Evolutionary conservation across 1,139 yeast species (phyloP).

Genomic region (Hemisphaericaspora xylanilytica): DNA sequence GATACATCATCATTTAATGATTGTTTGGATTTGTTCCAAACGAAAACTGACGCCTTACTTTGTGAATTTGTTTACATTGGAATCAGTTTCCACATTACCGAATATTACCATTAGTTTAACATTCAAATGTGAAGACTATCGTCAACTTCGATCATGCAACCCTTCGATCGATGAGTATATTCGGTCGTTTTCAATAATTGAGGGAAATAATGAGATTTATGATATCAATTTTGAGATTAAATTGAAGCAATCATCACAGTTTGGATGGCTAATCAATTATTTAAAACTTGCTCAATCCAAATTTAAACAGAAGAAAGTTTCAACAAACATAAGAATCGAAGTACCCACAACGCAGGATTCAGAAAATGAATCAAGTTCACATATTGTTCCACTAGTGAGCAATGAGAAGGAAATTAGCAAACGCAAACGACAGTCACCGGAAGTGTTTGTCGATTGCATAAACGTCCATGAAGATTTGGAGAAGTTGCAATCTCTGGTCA

Average conservation of each 20-base stretch:
- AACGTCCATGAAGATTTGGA: neutral
- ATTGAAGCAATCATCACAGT: constrained; percentile 7
- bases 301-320: constrained; percentile 4
- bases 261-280: constrained; percentile 12
- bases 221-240: constrained; percentile 9
- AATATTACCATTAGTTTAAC: constrained; percentile 11
- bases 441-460: neutral
- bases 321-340: constrained; percentile 5
- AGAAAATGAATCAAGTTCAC: too few relatives aligned
- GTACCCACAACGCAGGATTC: constrained; percentile 4
- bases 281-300: constrained; percentile 4
- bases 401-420: neutral
- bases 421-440: neutral
- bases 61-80: constrained; percentile 14
- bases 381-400: too few relatives aligned
- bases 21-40: constrained; percentile 15
- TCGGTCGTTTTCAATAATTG: constrained; percentile 11
- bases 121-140: constrained; percentile 9
- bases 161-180: constrained; percentile 7
- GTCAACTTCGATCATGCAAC: constrained; percentile 10
- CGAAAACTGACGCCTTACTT: constrained; percentile 11
- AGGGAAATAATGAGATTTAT: constrained; percentile 7
- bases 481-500: neutral
- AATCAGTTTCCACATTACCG: constrained; percentile 10
- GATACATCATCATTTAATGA: constrained; percentile 12